Conservation (phyloP, 331 rosid genomes). For the Telfairia occidentalis region DNA sequence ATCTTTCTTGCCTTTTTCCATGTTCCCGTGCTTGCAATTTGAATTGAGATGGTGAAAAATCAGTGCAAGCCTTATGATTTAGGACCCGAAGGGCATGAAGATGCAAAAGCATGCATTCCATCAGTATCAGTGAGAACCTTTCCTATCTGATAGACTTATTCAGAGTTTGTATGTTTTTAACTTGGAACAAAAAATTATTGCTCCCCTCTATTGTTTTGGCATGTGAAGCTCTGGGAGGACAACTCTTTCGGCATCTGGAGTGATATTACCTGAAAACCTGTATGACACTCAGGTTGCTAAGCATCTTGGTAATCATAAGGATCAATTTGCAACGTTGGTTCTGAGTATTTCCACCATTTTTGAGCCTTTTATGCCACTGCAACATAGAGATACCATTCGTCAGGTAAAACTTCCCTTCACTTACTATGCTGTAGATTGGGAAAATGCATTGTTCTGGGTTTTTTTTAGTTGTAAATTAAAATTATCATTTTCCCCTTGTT, state of each 20-base stretch:
- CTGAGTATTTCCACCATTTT: conserved; percentile 72
- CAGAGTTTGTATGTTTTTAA: conserved; percentile 1
- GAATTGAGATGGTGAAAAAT: not conserved
- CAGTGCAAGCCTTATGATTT: conserved; percentile 13
- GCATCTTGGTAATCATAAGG: conserved; percentile 30
- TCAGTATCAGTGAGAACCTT: conserved; percentile 46
- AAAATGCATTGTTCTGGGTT: conserved; percentile 10
- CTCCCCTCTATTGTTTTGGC: conserved; percentile 18
- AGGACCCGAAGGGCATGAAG: conserved; percentile 97
- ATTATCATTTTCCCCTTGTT: not conserved
- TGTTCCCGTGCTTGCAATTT: conserved; percentile 5
- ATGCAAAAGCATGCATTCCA: conserved; percentile 90
- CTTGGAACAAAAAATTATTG: not conserved
- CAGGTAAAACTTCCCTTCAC: conserved; percentile 48
- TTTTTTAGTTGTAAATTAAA: conserved; percentile 13
- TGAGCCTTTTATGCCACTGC: conserved; percentile 70
- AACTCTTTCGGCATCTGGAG: conserved; percentile 86
- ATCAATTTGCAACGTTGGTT: conserved; percentile 41
- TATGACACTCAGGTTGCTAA: conserved; percentile 38
- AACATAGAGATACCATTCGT: conserved; percentile 40
- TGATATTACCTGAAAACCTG: conserved; percentile 53
- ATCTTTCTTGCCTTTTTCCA: not conserved
- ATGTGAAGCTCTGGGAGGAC: conserved; percentile 70
- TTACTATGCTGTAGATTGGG: not conserved
- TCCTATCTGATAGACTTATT: not conserved